phyloP scores from a whole-genome alignment of 345 rosid genomes.

The Melaleuca alternifolia region DNA sequence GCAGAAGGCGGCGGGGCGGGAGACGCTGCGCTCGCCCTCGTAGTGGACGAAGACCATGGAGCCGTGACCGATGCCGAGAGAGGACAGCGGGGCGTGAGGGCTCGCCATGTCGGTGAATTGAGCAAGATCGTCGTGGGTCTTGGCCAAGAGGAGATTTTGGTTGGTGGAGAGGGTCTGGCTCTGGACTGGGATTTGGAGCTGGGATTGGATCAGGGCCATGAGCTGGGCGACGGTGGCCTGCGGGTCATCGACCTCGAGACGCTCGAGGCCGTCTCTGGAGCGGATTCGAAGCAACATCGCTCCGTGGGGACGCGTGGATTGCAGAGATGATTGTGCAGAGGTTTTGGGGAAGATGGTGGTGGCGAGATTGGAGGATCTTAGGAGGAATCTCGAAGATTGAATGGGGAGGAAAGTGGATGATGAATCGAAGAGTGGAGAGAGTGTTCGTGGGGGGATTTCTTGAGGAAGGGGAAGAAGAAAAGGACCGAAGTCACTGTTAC shows the following conservation, averaged over 20 bases:
- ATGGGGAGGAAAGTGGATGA: background rate
- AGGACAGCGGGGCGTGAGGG: slow-evolving; percentile 38
- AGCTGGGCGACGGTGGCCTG: slow-evolving; percentile 48
- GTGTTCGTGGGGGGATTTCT: background rate
- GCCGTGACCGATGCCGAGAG: slow-evolving; percentile 62
- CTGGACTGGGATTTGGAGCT: slow-evolving; percentile 68
- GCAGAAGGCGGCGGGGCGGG: slow-evolving; percentile 44
- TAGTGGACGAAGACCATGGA: slow-evolving; percentile 67
- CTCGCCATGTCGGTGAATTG: slow-evolving; percentile 59
- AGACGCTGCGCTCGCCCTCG: slow-evolving; percentile 64
- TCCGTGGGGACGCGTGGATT: background rate
- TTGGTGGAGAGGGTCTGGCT: slow-evolving; percentile 74
- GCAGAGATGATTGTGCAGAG: background rate
- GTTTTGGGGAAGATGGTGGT: background rate
- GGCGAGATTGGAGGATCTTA: background rate
- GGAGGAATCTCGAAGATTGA: background rate
- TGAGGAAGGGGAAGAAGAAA: background rate
- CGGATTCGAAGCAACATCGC: slow-evolving; percentile 81
- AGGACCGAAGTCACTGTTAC: background rate
- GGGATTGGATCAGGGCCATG: slow-evolving; percentile 62
- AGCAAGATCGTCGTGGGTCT: slow-evolving; percentile 41
- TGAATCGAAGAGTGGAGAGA: background rate
- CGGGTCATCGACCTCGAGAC: slow-evolving; percentile 47
- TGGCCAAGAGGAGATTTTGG: slow-evolving; percentile 65
- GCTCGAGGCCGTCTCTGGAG: slow-evolving; percentile 92